Conservation (phyloP, 106 monocot species). For the Iris macrosiphon region DNA sequence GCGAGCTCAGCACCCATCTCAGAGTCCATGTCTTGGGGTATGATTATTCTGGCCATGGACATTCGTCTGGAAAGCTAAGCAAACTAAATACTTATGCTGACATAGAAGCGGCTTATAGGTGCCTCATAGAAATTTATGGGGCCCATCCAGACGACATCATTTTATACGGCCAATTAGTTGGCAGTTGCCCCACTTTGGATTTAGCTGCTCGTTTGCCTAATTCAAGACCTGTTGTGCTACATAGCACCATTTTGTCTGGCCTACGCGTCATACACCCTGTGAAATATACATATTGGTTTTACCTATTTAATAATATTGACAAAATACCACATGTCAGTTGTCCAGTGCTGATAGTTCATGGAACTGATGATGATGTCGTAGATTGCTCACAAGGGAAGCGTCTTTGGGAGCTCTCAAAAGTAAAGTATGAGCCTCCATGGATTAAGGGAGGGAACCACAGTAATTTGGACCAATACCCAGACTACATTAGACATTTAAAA, state of each 20-base stretch:
- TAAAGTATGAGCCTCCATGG: conserved; percentile 80
- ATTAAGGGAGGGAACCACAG: conserved; percentile 66
- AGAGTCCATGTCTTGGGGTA: conserved; percentile 79
- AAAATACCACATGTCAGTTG: conserved; percentile 74
- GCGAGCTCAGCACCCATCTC: conserved; percentile 52
- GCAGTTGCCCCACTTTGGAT: conserved; percentile 90
- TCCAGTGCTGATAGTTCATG: conserved; percentile 85
- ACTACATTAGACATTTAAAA: conserved; percentile 61
- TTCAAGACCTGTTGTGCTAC: conserved; percentile 73
- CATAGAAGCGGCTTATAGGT: conserved; percentile 85
- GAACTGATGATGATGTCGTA: conserved; percentile 60
- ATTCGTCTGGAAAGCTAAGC: conserved; percentile 89
- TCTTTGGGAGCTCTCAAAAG: conserved; percentile 60
- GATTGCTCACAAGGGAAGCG: conserved; percentile 72
- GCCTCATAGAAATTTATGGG: conserved; percentile 61
- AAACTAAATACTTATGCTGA: conserved; percentile 92
- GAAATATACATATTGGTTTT: conserved; percentile 88
- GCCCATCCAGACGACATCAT: conserved; percentile 61
- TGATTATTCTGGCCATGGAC: conserved; percentile 97
- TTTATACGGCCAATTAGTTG: conserved; percentile 89
- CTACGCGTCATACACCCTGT: conserved; percentile 89
- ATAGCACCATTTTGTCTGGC: conserved; percentile 86
- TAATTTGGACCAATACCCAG: conserved; percentile 52
- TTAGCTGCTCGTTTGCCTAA: conserved; percentile 53
- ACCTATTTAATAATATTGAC: conserved; percentile 97